Evolutionary conservation across 2,329 filamentous ascomycete genomes (phyloP), one percentile per base, ranked within the genome.

Genomic region (Apiospora saccharicola): DNA sequence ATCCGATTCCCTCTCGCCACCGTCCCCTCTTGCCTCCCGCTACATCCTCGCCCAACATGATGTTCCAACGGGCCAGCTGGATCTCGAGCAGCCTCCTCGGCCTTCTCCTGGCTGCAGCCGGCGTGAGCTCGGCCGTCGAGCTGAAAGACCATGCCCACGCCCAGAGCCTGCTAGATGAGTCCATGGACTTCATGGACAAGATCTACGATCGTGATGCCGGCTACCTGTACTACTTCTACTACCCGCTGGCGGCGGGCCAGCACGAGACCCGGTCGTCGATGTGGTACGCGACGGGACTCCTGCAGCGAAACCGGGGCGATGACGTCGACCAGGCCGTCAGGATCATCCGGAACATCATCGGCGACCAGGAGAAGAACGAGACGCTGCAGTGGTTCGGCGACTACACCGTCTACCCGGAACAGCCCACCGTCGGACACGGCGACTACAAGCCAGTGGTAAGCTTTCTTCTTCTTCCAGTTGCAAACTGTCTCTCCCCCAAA

Each of bases 211-310:
- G 80, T 3, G 76, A 77, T 5, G 82, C 82, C 43, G 82, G 82
- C 0, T 87, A 87, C 74, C 75, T 87, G 34, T 85, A 84, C 75
- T 80, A 82, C 41, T 79, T 83, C 49, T 76, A 80, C 70, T 73
- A 72, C 68, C 72, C 72, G 37, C 68, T 73, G 22, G 73, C 72
- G 24, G 72, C 70, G 77, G 80, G 26, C 4, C 74, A n/a, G 74
- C 85, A 87, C 68, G 85, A 86, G 37, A 87, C 85, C 1, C 80
- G 86, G 69, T 82, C 82, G 24, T 86, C 85, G 2, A 81, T 81
- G 0, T 88, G 86, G 86, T 87, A 88, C 78, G 84, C 84, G 0
- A 80, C 84, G 5, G 86, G 86, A 0, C 78, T 88, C 26, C 76
- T 88, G 19, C 84, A 85, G 46, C 80, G 86, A 3, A 86, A 88